Base-by-base conservation (phyloP, 441 rosid genomes). In the Euphorbia celastroides region DNA sequence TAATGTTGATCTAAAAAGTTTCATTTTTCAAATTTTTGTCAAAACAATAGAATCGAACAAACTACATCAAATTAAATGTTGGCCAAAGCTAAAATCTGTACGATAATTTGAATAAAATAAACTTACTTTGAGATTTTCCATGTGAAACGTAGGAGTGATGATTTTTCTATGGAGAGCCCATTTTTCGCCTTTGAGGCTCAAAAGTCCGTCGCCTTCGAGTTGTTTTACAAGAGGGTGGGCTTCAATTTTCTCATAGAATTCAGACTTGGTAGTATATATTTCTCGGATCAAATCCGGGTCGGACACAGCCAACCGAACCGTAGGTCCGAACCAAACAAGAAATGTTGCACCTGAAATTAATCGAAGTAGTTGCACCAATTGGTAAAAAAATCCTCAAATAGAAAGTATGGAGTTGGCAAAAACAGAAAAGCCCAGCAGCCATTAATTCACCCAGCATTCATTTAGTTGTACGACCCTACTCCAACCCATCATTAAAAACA, bases 301-400 rank as follows among this genome's bases (percentile, higher is more conserved):
- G 0, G 97, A 86, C 22, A 94, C 88, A 0, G 97, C 80, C 34
- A 94, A 84, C 11, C 99, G 89, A 66, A 81, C 93, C 9, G 93
- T 94, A 38, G 99, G 96, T 41, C 99, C 99, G 41, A 94, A 94
- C 99, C 99, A 94, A 0, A 94, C 90, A 2, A 94, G 83, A 82
- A 91, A 94, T 44, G 97, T 89, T 46, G 92, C 81, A 75, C 98
- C 98, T 93, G 79, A 57, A 64, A 57, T 58, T 57, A 22, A 66
- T n/a, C 32, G 3, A 55, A 7, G 68, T 42, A 46, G 70, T 78
- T 71, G 76, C 77, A 82, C 77, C 65, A 60, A 3, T 34, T 34
- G 71, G 68, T 52, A 70, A 74, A 81, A 78, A 70, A 42, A 62
- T 70, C 79, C 87, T 79, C 79, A 78, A 81, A 84, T 70, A 68